These are phyloP conservation scores for Apiospora aurea DNA, from an alignment of 2,329 filamentous ascomycete genomes.

Conservation along the genomic window DNA sequence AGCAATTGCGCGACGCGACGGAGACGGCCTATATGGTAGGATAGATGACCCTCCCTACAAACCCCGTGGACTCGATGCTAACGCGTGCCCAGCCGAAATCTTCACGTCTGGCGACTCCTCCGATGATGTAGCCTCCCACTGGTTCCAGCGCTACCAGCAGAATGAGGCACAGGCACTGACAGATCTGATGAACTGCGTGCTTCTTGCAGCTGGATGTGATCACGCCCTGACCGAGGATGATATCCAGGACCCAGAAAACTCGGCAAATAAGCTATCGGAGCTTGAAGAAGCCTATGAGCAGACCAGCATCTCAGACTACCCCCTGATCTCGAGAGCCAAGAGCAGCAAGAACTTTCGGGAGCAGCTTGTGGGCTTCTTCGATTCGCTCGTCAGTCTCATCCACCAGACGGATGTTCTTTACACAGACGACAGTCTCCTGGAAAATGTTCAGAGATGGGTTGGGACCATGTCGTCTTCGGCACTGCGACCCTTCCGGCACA, in stretches of 20 bases:
- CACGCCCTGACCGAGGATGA: slow-evolving; percentile 81
- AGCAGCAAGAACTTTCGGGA: slow-evolving; percentile 80
- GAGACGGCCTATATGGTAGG: slow-evolving; percentile 64
- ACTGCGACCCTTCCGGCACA: slow-evolving; percentile 91
- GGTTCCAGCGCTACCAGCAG: slow-evolving; percentile 64
- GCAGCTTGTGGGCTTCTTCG: slow-evolving; percentile 80
- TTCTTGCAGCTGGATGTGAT: slow-evolving; percentile 80
- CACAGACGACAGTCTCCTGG: slow-evolving; percentile 76
- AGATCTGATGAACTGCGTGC: slow-evolving; percentile 71
- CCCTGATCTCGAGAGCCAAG: slow-evolving; percentile 83
- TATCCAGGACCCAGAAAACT: slow-evolving; percentile 89
- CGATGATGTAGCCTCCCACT: slow-evolving; percentile 65
- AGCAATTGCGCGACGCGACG: slow-evolving; percentile 57
- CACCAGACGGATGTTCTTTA: slow-evolving; percentile 86
- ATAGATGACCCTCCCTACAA: slow-evolving; percentile 27
- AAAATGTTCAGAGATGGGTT: slow-evolving; percentile 91
- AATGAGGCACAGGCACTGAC: slow-evolving; percentile 63
- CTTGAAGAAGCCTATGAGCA: slow-evolving; percentile 89
- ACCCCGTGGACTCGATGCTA: slow-evolving; percentile 31
- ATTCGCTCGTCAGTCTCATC: slow-evolving; percentile 76
- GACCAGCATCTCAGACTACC: slow-evolving; percentile 79
- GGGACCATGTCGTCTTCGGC: slow-evolving; percentile 88
- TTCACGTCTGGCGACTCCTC: slow-evolving; percentile 62
- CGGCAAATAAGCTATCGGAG: slow-evolving; percentile 77
- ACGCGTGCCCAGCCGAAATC: slow-evolving; percentile 61